Conservation (phyloP, 805 yeast genomes). For the Cyberlindnera maclurae region DNA sequence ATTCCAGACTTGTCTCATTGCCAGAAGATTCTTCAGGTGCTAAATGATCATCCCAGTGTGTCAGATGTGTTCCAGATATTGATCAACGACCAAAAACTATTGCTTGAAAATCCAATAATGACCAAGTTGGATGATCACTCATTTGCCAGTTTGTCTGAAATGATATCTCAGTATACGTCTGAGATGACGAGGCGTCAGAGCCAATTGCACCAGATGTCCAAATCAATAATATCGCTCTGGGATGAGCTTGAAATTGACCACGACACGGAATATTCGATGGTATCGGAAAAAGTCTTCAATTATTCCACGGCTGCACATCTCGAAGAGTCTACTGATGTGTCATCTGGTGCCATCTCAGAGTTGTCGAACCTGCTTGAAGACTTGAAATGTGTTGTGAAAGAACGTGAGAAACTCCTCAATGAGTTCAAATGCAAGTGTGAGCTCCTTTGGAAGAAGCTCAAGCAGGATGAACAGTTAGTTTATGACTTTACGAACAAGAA, state of each 20-base stretch:
- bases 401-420: conserved; percentile 8
- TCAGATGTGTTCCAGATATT: conserved; percentile 18
- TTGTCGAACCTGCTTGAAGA: conserved; percentile 8
- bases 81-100: conserved; percentile 11
- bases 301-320: conserved; percentile 2
- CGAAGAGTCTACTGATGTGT: conserved; percentile 7
- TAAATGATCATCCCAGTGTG: conserved; percentile 5
- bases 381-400: conserved; percentile 8
- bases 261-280: conserved; percentile 14
- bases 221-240: conserved; percentile 14
- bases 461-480: conserved; percentile 37
- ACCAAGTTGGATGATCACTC: conserved; percentile 19
- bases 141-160: conserved; percentile 3
- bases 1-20: conserved; percentile 17
- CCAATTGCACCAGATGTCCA: conserved; percentile 8
- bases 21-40: conserved; percentile 1
- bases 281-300: conserved; percentile 10
- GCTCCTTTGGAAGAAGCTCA: conserved; percentile 50
- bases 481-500: conserved; percentile 35
- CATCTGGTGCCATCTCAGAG: conserved; percentile 9
- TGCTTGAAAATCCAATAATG: conserved; percentile 18
- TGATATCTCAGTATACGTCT: conserved; percentile 9
- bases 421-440: conserved; percentile 34
- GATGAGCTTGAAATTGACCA: conserved; percentile 20
- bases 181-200: conserved; percentile 16